Conservation (phyloP, 2,329 filamentous ascomycete species). For the Colletotrichum tamarilloi region DNA sequence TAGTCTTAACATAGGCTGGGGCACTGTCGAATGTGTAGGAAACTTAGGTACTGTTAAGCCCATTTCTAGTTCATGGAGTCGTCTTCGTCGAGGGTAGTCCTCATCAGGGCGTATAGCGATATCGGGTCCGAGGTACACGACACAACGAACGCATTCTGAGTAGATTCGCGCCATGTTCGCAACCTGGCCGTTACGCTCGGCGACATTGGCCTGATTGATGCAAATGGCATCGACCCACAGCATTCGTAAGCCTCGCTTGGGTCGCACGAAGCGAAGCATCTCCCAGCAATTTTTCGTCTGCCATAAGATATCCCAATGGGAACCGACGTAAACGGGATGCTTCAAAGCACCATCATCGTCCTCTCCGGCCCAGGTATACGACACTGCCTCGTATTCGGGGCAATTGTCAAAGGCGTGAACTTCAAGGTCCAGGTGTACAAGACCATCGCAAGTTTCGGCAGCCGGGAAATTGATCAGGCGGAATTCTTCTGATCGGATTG, state of each 20-base stretch:
- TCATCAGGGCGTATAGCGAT: background rate
- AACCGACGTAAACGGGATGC: constrained; percentile 32
- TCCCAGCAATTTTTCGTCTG: constrained; percentile 43
- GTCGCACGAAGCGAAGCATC: constrained; percentile 39
- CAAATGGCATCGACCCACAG: constrained; percentile 43
- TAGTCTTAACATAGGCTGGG: no score
- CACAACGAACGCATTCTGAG: constrained; percentile 37
- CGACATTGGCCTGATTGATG: constrained; percentile 38
- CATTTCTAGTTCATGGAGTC: background rate
- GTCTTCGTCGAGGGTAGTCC: background rate
- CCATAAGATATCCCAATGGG: constrained; percentile 42
- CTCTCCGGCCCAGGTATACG: constrained; percentile 4
- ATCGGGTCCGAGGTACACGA: constrained; percentile 36
- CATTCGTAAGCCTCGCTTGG: background rate
- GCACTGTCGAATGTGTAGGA: background rate
- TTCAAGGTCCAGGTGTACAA: background rate
- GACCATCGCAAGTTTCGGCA: no score
- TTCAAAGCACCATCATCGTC: background rate
- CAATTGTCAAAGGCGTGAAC: background rate
- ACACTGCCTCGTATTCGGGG: constrained; percentile 12
- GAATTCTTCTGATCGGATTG: no score
- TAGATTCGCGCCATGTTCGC: constrained; percentile 41
- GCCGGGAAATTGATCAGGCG: no score
- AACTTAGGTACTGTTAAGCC: background rate
- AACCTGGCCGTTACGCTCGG: constrained; percentile 38